Conservation (phyloP, 306 rosid species). For the Glycine tomentella region DNA sequence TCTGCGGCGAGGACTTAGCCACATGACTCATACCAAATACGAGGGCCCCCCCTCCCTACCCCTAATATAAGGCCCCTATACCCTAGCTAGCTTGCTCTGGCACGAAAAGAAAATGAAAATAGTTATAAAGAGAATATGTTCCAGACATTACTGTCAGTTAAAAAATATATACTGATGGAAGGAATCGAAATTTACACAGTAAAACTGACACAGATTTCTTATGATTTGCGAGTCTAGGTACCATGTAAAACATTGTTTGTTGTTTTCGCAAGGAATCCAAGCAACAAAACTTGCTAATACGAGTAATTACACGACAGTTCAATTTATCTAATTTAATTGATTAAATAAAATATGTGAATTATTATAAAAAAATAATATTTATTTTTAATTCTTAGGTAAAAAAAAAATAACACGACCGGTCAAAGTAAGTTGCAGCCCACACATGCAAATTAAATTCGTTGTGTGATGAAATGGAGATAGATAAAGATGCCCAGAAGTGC, state of each 20-base stretch:
- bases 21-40: slow-evolving; percentile 33
- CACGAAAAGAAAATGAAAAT: not conserved
- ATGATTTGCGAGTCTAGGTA: slow-evolving; percentile 49
- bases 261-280: slow-evolving; percentile 21
- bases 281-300: not conserved
- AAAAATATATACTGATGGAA: slow-evolving; percentile 34
- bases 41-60: slow-evolving; percentile 28
- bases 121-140: not conserved
- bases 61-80: not conserved
- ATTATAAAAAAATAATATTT: too few relatives aligned
- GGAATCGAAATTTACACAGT: slow-evolving; percentile 33
- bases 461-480: slow-evolving; percentile 40
- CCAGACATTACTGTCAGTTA: slow-evolving; percentile 47
- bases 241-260: slow-evolving; percentile 35
- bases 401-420: slow-evolving; percentile 38
- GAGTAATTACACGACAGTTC: not conserved
- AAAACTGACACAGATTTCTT: slow-evolving; percentile 43
- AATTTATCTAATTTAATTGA: too few relatives aligned
- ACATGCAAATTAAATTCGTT: slow-evolving; percentile 46
- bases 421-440: slow-evolving; percentile 55
- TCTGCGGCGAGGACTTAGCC: slow-evolving; percentile 48
- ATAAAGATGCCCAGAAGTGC: slow-evolving; percentile 28
- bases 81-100: not conserved
- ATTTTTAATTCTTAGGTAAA: not conserved
- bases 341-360: too few relatives aligned